Percentiles rank a stretch among this genome's conserved stretches.
Evolutionary conservation across 2,329 filamentous ascomycete species (phyloP).

Genomic region (Stagonosporopsis cucurbitacearum): DNA sequence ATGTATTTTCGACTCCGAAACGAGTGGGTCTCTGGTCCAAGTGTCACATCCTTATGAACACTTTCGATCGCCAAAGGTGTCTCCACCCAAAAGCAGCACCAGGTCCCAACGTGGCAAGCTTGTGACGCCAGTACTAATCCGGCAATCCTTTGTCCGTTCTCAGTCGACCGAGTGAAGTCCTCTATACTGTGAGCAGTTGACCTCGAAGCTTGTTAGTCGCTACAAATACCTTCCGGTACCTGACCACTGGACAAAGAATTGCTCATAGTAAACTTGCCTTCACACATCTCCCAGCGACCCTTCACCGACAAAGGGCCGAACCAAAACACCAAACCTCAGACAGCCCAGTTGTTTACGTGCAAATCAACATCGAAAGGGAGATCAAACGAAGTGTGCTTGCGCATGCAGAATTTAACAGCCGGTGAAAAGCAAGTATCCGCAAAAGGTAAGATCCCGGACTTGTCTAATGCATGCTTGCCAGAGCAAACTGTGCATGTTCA

Average conservation of each 20-base stretch:
- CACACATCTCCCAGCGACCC: conserved; percentile 35
- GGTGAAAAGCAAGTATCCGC: conserved; percentile 44
- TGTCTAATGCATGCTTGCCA: conserved; percentile 42
- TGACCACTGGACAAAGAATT: conserved; percentile 48
- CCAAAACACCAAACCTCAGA: conserved; percentile 44
- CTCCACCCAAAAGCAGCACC: conserved; percentile 45
- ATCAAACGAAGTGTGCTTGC: conserved; percentile 38
- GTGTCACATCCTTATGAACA: conserved; percentile 21
- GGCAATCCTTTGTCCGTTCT: conserved; percentile 51
- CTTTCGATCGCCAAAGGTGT: conserved; percentile 27
- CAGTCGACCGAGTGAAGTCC: conserved; percentile 42
- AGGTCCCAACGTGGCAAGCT: conserved; percentile 41
- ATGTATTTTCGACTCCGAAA: conserved; percentile 36
- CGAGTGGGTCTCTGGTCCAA: conserved; percentile 21
- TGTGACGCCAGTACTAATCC: conserved; percentile 45
- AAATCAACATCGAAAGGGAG: conserved; percentile 26
- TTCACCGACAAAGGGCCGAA: conserved; percentile 44
- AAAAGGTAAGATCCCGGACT: conserved; percentile 44
- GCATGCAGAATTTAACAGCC: conserved; percentile 26
- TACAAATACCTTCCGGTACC: conserved; percentile 50
- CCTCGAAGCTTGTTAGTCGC: conserved; percentile 41
- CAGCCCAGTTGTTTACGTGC: conserved; percentile 40
- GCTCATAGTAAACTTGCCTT: conserved; percentile 43
- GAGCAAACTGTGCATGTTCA: conserved; percentile 41
- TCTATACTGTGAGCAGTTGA: conserved; percentile 45